Conservation (phyloP, 225 moss, liverwort and hornwort species). For the Neckera pumila region DNA sequence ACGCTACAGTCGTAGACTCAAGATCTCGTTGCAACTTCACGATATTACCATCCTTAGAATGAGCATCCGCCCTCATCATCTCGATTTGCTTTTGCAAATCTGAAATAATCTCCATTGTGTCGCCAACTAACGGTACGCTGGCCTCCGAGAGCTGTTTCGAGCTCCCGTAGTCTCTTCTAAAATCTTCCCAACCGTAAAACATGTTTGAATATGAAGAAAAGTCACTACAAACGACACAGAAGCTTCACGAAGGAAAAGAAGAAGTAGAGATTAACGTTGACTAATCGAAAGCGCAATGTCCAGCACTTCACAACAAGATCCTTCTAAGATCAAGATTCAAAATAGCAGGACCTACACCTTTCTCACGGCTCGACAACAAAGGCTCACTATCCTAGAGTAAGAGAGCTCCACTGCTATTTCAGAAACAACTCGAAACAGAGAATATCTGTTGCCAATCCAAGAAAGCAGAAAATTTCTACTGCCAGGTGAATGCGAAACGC, state of each 20-base stretch:
- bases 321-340: not conserved
- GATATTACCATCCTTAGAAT: conserved; percentile 1
- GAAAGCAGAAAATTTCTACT: not conserved
- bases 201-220: not conserved
- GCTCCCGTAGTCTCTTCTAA: not conserved
- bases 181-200: conserved; percentile 48
- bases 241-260: not conserved
- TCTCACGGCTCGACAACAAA: not conserved
- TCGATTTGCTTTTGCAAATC: conserved; percentile 6
- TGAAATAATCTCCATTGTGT: not conserved
- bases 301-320: not conserved
- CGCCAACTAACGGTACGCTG: not conserved
- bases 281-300: not conserved
- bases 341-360: not conserved
- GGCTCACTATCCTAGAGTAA: not conserved
- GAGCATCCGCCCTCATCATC: not conserved
- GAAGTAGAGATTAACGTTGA: not conserved
- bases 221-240: not conserved
- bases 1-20: not conserved
- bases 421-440: not conserved
- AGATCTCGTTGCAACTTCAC: conserved; percentile 14
- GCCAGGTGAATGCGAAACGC: not conserved
- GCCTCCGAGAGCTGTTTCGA: not conserved
- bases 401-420: not conserved
- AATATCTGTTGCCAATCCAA: not conserved